Base-by-base conservation (phyloP, 164 flowering plant species). In the Aristolochia fimbriata region DNA sequence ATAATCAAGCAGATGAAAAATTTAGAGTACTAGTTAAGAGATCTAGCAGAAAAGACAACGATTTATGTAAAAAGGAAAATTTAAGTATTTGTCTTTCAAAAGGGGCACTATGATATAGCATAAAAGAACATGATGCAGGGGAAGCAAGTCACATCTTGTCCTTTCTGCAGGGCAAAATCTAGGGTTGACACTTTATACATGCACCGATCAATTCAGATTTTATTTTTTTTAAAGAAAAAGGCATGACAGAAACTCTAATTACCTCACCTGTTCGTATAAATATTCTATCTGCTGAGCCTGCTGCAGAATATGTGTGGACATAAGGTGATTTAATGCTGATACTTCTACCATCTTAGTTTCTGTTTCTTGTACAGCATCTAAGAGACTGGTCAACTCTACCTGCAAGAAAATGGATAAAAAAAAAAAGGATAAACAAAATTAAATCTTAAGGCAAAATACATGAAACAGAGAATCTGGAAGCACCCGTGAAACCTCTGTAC, bases 321-420 rank as follows among this genome's bases (percentile, higher is more conserved):
- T 84, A 22, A 94, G 87, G 70, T 91, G 97, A 77, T 91, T 94
- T 69, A 91, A 58, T 49, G 99, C 99, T 57, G 99, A 91, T 93
- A 91, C 84, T 70, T 94, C 99, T 24, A 94, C 85, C 95, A 91
- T 88, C 76, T 87, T 88, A 21, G 91, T 85, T 75, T 94, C 97
- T 51, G 97, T 86, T 77, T 83, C 81, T 72, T 83, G 89, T 71
- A 75, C 96, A 41, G 95, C 83, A 72, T 88, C 96, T 53, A 93
- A 74, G 68, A 87, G 88, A 73, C 71, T 73, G 45, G 82, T 71
- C 66, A 92, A 74, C 75, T 91, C 96, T 15, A 85, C 87, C 96
- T 79, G 71, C 74, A 74, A 13, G 53, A 61, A 43, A 43, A 22
- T 41, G 51, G 7, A n/a, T 10, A 3, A 41, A 10, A 15, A 20